Evolutionary conservation across 768 basidiomycete genomes (phyloP), one percentile per base, ranked within the genome.

Genomic region (Neoboletus magnificus): DNA sequence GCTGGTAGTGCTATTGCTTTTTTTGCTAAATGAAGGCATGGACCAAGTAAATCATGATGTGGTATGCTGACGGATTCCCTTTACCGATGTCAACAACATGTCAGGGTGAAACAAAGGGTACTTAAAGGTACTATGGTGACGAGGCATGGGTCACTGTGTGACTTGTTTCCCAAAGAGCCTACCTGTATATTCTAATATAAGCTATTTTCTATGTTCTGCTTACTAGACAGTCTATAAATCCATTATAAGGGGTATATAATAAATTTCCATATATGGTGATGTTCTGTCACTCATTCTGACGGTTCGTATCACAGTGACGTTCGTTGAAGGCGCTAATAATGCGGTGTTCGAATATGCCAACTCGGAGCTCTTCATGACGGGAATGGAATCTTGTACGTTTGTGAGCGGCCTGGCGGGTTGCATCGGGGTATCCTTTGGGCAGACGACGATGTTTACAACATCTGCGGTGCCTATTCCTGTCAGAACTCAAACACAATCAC

Each of bases 41-140:
- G 35, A 52, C 39, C 52, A 52, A 41, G 46, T 49, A 47, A 57
- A 57, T 57, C 41, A 29, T 58, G 35, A 57, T 33, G 50, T 41
- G 12, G 32, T 10, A 25, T 42, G 7, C 15, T 25, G 49, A 29
- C 12, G 30, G 50, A 30, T 13, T 23, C 52, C 29, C 50, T 52
- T 20, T 40, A n/a, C 16, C 48, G 27, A 27, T 27, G 27, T 27
- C 27, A 27, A 27, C 27, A 27, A 27, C 27, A 27, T n/a, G n/a
- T n/a, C n/a, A n/a, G n/a, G n/a, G n/a, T n/a, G n/a, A n/a, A n/a
- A n/a, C 27, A 27, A 27, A 3, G 27, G 3, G 27, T n/a, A n/a
- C n/a, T n/a, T 27, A 27, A 27, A 27, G 27, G 27, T 27, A 27
- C 27, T 5, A 27, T 27, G 5, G 27, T 5, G 3, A 27, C 27